Evolutionary conservation across 805 yeast species (phyloP), one percentile per base, ranked within the genome.

Genomic region (Monosporozyma unispora): DNA sequence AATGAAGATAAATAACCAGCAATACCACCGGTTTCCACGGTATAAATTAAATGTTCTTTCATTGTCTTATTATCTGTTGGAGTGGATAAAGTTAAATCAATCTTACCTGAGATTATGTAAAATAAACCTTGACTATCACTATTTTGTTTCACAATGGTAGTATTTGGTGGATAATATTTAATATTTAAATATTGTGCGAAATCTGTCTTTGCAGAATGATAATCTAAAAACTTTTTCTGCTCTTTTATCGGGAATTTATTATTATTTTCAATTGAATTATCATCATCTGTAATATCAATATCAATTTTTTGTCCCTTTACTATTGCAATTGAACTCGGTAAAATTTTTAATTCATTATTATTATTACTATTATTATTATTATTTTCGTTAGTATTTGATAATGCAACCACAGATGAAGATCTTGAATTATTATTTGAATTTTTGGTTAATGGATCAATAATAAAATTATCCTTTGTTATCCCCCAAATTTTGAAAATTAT

Each of bases 1-100:
- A 90, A 65, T 0, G 95, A 77, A 3, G 95, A 87, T 44, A 91
- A 64, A 60, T 87, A 91, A 0, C 98, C 98, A 0, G 91, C 95
- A 14, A 91, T 64, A 3, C 93, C 93, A 6, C 97, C 97, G 1
- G 82, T 72, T 14, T 74, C 68, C 1, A 88, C 81, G 0, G 80
- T 75, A 56, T 81, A 82, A 1, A 87, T 56, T 27, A 35, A 22
- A 21, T 38, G 25, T 35, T 44, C 43, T 22, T 40, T 46, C 41
- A 29, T 47, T 23, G 49, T 43, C 3, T 38, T 9, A 11, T 25
- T 21, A 9, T 22, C 35, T 2, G 18, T 21, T 31, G 40, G 27
- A 19, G 28, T 14, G 4, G 38, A 31, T 12, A 31, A 21, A 8
- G 61, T 56, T 8, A 88, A 86, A 41, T 84, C 88, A 35, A 91